Evolutionary conservation across 495 filamentous ascomycete genomes (phyloP).

Genomic region (Annulohypoxylon nitens): DNA sequence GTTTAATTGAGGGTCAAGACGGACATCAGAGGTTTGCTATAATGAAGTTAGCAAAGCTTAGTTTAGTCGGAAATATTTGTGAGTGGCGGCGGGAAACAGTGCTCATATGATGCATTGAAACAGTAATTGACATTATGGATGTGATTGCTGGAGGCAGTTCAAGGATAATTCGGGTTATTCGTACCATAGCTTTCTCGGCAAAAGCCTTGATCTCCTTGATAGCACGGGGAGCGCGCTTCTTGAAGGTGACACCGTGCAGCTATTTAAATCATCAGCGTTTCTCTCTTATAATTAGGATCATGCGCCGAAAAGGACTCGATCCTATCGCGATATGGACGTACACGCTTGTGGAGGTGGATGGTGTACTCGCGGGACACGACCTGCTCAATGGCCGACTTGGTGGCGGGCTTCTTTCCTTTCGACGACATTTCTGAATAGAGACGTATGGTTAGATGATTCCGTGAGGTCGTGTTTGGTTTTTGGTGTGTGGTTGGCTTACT

Average conservation of each 20-base stretch:
- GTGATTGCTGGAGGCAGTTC: neutral
- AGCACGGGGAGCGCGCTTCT: constrained; percentile 97
- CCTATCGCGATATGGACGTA: constrained; percentile 71
- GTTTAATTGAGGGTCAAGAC: constrained; percentile 97
- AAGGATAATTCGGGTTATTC: constrained; percentile 51
- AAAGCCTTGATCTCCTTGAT: constrained; percentile 99
- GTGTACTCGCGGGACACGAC: constrained; percentile 99
- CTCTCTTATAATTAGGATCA: constrained; percentile 27
- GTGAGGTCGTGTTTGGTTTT: constrained; percentile 7
- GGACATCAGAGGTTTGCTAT: constrained; percentile 96
- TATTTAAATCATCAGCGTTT: constrained; percentile 59
- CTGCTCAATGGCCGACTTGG: constrained; percentile 97
- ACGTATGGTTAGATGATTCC: constrained; percentile 32
- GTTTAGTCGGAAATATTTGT: neutral
- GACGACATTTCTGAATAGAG: constrained; percentile 76
- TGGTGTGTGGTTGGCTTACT: constrained; percentile 42
- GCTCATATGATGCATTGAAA: neutral
- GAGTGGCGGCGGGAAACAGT: neutral
- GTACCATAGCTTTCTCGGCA: constrained; percentile 93
- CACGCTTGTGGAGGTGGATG: constrained; percentile 99
- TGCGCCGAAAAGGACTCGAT: constrained; percentile 28
- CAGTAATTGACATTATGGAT: neutral
- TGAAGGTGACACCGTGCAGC: constrained; percentile 97
- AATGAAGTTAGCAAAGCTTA: constrained; percentile 43
- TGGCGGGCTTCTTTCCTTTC: constrained; percentile 69